Base-by-base conservation (phyloP, 1,284 basidiomycete genomes). In the Cryptococcus neoformans region DNA sequence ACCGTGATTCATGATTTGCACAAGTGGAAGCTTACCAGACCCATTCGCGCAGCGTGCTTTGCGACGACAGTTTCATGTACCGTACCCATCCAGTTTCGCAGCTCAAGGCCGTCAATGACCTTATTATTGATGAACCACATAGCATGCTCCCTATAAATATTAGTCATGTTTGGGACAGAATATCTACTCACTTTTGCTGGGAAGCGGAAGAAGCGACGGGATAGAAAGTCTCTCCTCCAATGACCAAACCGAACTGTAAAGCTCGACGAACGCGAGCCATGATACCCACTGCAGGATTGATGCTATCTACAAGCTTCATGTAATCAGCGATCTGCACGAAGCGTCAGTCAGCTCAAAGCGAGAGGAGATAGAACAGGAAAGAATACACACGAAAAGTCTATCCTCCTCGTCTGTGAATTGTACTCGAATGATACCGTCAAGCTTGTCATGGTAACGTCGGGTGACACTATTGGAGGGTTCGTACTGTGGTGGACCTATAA, bases 401-500 rank as follows among this genome's bases (percentile, higher is more conserved):
- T 74, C 74, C 37, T 73, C 69, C 46, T 79, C 75, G 50, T 79
- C 77, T 0, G 65, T 64, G 55, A 79, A 78, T 53, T 72, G 67
- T 0, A 78, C 76, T 4, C 77, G 68, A 28, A 78, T 65, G 46
- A 79, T 73, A 36, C 66, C 72, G 49, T 78, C 72, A 0, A 75
- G 56, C 11, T 63, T 53, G 44, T 75, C 60, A 0, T 53, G 47
- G 52, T 77, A 76, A 16, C 57, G 50, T 9, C 76, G 64, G 0
- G 74, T 72, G 10, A 79, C 76, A 35, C 67, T 70, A 60, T 79
- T 79, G 1, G 73, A 76, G 0, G 73, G 69, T 59, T 78, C 76
- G 44, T 69, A 69, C 42, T 72, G 69, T 0, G 71, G 69, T 1
- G 76, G 74, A 38, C 69, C 65, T 17, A 79, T 65, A 8, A 79